Evolutionary conservation across 345 rosid genomes (phyloP).

Genomic region (Eucalyptus paniculata): DNA sequence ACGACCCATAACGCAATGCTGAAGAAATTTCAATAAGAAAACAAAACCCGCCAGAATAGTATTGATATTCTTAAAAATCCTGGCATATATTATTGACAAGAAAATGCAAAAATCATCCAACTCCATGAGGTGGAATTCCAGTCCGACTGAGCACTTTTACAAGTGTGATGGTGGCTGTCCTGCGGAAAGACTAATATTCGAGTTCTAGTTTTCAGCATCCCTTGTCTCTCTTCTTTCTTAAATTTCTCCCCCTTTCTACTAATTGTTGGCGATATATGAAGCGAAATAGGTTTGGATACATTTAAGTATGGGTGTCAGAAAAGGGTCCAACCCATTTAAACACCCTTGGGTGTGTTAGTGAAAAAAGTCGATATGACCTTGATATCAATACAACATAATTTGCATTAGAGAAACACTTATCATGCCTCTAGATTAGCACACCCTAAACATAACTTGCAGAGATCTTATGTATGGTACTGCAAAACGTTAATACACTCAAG

Average conservation of each 20-base stretch:
- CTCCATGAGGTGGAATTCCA: neutral
- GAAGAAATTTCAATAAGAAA: neutral
- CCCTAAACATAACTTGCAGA: neutral
- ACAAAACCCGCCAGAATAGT: neutral
- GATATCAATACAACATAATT: neutral
- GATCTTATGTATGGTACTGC: neutral
- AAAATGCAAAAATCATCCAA: neutral
- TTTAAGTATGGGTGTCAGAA: neutral
- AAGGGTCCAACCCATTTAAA: neutral
- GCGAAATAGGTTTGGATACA: neutral
- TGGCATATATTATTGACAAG: neutral
- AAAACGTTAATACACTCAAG: neutral
- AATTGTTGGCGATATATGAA: neutral
- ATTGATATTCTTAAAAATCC: neutral
- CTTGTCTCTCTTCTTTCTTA: neutral
- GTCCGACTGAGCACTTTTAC: neutral
- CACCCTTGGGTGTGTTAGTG: neutral
- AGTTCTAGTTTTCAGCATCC: neutral
- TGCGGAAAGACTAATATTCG: neutral
- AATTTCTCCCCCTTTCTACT: neutral
- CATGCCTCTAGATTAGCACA: neutral
- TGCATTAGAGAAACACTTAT: neutral
- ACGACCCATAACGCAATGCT: conserved; percentile 45
- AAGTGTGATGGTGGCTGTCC: neutral
- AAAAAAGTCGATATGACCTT: neutral